Percentiles rank a stretch among this genome's conserved stretches.
phyloP scores from a whole-genome alignment of 2,329 filamentous ascomycete genomes.

The Domatiomyces globalis region DNA sequence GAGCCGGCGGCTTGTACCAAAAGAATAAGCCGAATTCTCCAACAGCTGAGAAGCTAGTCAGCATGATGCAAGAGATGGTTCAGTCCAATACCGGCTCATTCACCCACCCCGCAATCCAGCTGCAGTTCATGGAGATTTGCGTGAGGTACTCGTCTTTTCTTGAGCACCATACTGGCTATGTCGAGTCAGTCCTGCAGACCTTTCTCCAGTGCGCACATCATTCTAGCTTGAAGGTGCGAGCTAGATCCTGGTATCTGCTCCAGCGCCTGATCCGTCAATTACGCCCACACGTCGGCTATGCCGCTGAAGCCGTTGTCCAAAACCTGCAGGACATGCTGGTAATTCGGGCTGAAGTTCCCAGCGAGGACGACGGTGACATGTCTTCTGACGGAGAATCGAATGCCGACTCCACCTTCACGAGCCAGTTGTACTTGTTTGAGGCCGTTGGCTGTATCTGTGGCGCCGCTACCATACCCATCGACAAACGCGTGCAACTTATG shows the following conservation, averaged over 20 bases:
- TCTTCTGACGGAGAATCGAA: slow-evolving; percentile 84
- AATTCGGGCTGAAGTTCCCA: slow-evolving; percentile 78
- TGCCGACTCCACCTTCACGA: slow-evolving; percentile 78
- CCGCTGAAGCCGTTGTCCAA: slow-evolving; percentile 81
- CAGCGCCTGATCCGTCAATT: slow-evolving; percentile 83
- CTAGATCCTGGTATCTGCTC: slow-evolving; percentile 93
- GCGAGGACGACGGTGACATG: slow-evolving; percentile 77
- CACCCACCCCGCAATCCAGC: slow-evolving; percentile 75
- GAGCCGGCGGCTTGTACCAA: slow-evolving; percentile 68
- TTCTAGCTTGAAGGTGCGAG: slow-evolving; percentile 70
- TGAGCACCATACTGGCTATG: slow-evolving; percentile 65
- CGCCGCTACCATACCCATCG: slow-evolving; percentile 56
- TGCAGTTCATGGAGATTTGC: slow-evolving; percentile 98
- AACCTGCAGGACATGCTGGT: slow-evolving; percentile 76
- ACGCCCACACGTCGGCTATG: slow-evolving; percentile 67
- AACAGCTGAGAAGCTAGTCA: slow-evolving; percentile 66
- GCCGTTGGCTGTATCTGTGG: slow-evolving; percentile 88
- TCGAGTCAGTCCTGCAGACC: slow-evolving; percentile 75
- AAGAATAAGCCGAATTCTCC: slow-evolving; percentile 70
- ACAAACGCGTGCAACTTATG: slow-evolving; percentile 77
- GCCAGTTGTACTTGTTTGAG: slow-evolving; percentile 87
- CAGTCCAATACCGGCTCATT: slow-evolving; percentile 75
- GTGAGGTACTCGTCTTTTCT: slow-evolving; percentile 90
- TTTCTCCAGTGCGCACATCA: slow-evolving; percentile 88
- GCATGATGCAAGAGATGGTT: slow-evolving; percentile 94